Evolutionary conservation across 345 rosid species (phyloP), one percentile per base, ranked within the genome.

Genomic region (Salix caprea): DNA sequence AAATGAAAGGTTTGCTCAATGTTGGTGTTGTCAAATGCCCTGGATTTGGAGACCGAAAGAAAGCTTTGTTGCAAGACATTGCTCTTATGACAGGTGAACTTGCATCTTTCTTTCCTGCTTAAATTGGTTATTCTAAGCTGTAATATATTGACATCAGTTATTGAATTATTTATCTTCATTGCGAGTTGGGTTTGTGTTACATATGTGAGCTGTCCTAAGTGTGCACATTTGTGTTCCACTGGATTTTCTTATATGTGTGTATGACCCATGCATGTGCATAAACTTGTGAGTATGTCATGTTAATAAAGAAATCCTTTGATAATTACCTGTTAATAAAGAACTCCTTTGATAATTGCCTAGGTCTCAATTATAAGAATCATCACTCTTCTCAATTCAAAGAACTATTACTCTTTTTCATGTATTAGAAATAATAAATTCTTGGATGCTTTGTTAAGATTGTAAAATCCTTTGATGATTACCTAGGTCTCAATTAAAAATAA

Each of bases 1-100:
- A 88, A 89, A 83, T 73, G 78, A 88, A 83, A 79, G 97, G 99
- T 75, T 50, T 90, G 74, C 76, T 95, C 70, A 91, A 88, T 81
- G 97, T 93, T 76, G 97, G 92, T 77, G 94, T 88, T 73, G 94
- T 93, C 52, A 89, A 91, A 80, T 88, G 94, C 82, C 97, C 96
- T 4, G 96, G 97, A 72, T 80, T 86, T 81, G 84, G 84, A 71
- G 94, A 90, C 58, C 88, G 92, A 28, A 93, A 89, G 84, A 93
- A 91, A 83, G 96, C 96, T 76, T 52, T 91, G 73, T 88, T 93
- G 86, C 97, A 91, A 85, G 97, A 95, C 79, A 89, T 95, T 80
- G 97, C 97, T 73, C 89, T 90, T 77, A 79, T 86, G 93, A 89
- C 97, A 88, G 93, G 97, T 91, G 74, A 85, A 42, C 18, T 68